Percentiles rank a stretch among this genome's conserved stretches.
phyloP scores from a whole-genome alignment of 2,329 filamentous ascomycete species.

The Phoma sp. region DNA sequence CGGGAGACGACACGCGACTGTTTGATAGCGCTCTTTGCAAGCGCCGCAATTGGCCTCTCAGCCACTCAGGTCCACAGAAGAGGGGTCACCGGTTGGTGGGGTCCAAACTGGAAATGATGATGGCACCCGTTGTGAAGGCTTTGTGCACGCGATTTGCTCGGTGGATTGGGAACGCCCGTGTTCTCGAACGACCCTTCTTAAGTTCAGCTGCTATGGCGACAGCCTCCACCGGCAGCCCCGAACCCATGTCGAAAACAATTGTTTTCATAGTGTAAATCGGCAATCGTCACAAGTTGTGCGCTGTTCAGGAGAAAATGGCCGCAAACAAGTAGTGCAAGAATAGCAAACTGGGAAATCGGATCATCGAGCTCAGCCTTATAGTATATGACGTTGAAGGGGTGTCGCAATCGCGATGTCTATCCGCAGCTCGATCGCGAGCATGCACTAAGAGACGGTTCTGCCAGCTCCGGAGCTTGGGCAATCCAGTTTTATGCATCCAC shows the following conservation, averaged over 20 bases:
- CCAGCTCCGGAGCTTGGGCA: constrained; percentile 30
- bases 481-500: constrained; percentile 43
- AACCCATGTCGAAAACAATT: constrained; percentile 25
- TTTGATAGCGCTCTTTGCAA: constrained; percentile 33
- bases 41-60: constrained; percentile 41
- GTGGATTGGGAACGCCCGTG: constrained; percentile 27
- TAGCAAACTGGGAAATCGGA: constrained; percentile 34
- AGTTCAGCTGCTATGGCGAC: constrained; percentile 41
- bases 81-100: constrained; percentile 48
- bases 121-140: constrained; percentile 37
- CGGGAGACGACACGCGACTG: constrained; percentile 40
- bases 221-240: constrained; percentile 35
- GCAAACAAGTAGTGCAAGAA: constrained; percentile 17
- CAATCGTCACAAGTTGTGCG: constrained; percentile 8
- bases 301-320: constrained; percentile 15
- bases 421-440: constrained; percentile 39
- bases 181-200: constrained; percentile 38
- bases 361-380: constrained; percentile 28
- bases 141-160: constrained; percentile 38
- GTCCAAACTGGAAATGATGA: constrained; percentile 32
- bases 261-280: constrained; percentile 15
- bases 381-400: constrained; percentile 42
- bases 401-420: constrained; percentile 40
- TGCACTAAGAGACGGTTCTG: constrained; percentile 32
- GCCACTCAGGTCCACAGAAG: constrained; percentile 41